Conservation (phyloP, 768 basidiomycete genomes). For the Sarcodon aspratus region DNA sequence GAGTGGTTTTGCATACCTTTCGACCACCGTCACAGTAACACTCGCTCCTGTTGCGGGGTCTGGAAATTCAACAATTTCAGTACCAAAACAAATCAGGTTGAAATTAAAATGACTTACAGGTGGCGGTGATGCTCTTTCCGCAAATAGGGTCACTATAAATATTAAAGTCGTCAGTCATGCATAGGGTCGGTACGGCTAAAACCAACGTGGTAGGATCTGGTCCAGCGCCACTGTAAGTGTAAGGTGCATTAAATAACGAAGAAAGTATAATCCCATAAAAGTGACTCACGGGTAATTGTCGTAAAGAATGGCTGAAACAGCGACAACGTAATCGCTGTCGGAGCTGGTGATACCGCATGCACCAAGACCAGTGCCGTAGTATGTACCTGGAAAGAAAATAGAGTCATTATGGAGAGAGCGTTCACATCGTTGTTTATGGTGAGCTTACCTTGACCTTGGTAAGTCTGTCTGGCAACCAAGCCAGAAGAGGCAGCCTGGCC, state of each 20-base stretch:
- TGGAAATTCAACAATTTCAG: neutral
- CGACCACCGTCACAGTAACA: conserved; percentile 17
- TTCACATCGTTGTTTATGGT: no score
- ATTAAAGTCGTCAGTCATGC: no score
- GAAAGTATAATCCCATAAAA: no score
- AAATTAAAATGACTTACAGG: conserved; percentile 4
- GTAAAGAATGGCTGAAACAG: conserved; percentile 22
- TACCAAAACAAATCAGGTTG: neutral
- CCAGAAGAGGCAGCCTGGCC: no score
- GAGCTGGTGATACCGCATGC: conserved; percentile 27
- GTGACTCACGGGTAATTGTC: conserved; percentile 22
- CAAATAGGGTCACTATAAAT: conserved; percentile 21
- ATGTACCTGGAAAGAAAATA: conserved; percentile 15
- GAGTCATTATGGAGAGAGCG: no score
- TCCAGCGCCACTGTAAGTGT: no score
- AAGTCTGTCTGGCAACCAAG: no score
- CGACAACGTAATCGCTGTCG: conserved; percentile 20
- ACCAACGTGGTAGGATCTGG: no score
- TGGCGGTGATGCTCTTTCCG: conserved; percentile 13
- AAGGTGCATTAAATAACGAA: no score
- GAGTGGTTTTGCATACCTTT: conserved; percentile 11
- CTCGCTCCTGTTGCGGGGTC: conserved; percentile 10
- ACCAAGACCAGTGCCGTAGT: conserved; percentile 23
- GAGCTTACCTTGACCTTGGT: no score
- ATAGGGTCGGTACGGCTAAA: conserved; percentile 5